A percentile compares a stretch with the other conserved stretches of the same genome.
Conservation (phyloP, 805 yeast species). For the Brettanomyces sp. region DNA sequence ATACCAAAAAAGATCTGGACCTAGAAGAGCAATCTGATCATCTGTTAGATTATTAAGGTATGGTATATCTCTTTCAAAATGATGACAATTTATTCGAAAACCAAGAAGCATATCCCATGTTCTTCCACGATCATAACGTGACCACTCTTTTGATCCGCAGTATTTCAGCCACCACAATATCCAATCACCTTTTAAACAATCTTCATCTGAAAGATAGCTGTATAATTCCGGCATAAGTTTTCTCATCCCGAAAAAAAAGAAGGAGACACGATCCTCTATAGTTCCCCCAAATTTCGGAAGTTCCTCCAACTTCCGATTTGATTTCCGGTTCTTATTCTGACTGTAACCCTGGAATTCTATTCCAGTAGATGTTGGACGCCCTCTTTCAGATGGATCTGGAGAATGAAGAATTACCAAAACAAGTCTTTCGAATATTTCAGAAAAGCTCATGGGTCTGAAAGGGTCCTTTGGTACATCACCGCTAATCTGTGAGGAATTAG, state of each 20-base stretch:
- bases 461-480: constrained; percentile 6
- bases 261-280: constrained; percentile 55
- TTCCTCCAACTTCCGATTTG: constrained; percentile 14
- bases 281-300: constrained; percentile 41
- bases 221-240: constrained; percentile 67
- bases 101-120: constrained; percentile 85
- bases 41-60: constrained; percentile 13
- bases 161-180: constrained; percentile 91
- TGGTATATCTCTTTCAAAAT: constrained; percentile 17
- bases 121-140: constrained; percentile 73
- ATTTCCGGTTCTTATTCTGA: constrained; percentile 1
- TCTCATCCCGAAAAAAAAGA: constrained; percentile 56
- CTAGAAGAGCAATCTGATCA: constrained; percentile 25
- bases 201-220: constrained; percentile 71
- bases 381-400: constrained; percentile 35
- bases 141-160: constrained; percentile 80
- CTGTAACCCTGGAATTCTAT: neutral
- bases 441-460: constrained; percentile 40
- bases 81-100: constrained; percentile 41
- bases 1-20: constrained; percentile 60
- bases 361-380: neutral
- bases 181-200: constrained; percentile 76
- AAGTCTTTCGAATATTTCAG: constrained; percentile 66
- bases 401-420: constrained; percentile 68
- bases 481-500: constrained; percentile 7